These are phyloP conservation scores for Penicillium brevicompactum DNA, from an alignment of 2,329 filamentous ascomycete species.

Conservation along the genomic window DNA sequence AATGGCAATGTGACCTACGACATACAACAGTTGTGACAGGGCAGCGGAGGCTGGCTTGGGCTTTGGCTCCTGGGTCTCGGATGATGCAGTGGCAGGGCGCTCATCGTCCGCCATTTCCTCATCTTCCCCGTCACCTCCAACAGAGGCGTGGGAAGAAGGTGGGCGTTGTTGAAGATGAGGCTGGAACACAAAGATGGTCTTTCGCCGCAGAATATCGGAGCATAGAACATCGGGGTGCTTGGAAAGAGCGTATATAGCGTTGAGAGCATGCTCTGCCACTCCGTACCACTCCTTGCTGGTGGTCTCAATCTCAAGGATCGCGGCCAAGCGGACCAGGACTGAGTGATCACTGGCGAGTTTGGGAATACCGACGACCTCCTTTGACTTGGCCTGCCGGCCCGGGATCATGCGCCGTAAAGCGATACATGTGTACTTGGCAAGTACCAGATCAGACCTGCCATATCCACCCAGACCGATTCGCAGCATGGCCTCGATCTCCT, in stretches of 20 bases:
- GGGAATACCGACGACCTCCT: conserved; percentile 60
- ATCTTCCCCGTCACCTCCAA: conserved; percentile 31
- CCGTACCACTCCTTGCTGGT: conserved; percentile 95
- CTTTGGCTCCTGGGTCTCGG: conserved; percentile 46
- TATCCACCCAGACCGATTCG: conserved; percentile 81
- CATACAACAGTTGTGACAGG: conserved; percentile 88
- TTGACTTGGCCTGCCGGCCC: conserved; percentile 76
- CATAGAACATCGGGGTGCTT: conserved; percentile 93
- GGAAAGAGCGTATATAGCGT: conserved; percentile 89
- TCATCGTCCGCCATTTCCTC: conserved; percentile 26
- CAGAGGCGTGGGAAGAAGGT: conserved; percentile 28
- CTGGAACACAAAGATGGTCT: conserved; percentile 79
- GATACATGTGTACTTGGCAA: conserved; percentile 95
- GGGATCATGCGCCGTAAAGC: conserved; percentile 90
- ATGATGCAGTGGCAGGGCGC: conserved; percentile 37
- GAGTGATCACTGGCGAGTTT: conserved; percentile 91
- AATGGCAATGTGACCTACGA: conserved; percentile 94
- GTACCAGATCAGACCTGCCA: conserved; percentile 78
- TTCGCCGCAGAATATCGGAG: conserved; percentile 84
- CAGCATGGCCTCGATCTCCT: conserved; percentile 93
- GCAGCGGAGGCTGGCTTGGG: conserved; percentile 69
- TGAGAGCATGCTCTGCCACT: conserved; percentile 92
- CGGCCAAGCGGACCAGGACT: conserved; percentile 76
- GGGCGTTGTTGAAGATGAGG: conserved; percentile 37
- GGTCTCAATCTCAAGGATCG: conserved; percentile 81